Evolutionary conservation across 208 protist genomes (phyloP).

Genomic region (Herpetomonas muscarum): DNA sequence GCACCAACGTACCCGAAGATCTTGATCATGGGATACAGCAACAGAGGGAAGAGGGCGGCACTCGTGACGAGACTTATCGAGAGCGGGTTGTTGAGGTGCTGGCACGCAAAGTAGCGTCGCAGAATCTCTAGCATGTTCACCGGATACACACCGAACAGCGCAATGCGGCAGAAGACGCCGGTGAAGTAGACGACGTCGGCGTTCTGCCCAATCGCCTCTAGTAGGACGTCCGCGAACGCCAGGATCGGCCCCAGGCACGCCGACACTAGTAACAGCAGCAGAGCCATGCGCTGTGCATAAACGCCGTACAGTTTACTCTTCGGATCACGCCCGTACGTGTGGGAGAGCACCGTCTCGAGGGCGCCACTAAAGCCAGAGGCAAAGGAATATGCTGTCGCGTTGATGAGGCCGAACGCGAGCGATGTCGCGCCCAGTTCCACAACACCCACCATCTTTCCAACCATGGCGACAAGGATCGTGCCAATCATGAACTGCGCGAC

Average conservation of each 20-base stretch:
- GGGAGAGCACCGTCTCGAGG: constrained; percentile 72
- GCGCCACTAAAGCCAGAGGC: constrained; percentile 63
- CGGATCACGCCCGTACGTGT: constrained; percentile 64
- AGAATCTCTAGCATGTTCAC: constrained; percentile 74
- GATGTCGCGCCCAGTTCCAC: constrained; percentile 54
- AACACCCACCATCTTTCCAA: constrained; percentile 46
- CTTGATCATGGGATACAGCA: constrained; percentile 44
- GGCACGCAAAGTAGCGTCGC: constrained; percentile 77
- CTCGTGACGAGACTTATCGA: constrained; percentile 52
- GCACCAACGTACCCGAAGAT: constrained; percentile 51
- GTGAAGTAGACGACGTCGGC: constrained; percentile 38
- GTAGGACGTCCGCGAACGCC: constrained; percentile 48
- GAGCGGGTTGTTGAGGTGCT: constrained; percentile 63
- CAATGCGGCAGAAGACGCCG: constrained; percentile 55
- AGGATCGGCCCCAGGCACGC: constrained; percentile 44
- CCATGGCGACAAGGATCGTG: constrained; percentile 40
- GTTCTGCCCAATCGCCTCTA: constrained; percentile 50
- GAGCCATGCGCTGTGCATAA: constrained; percentile 69
- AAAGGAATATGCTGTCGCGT: constrained; percentile 68
- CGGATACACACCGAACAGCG: constrained; percentile 56
- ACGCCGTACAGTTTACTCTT: constrained; percentile 69
- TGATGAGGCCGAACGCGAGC: constrained; percentile 69
- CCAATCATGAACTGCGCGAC: constrained; percentile 62
- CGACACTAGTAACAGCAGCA: constrained; percentile 61
- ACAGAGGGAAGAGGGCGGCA: constrained; percentile 45